Base-by-base conservation (phyloP, 2,329 filamentous ascomycete species). In the Chalaropsis thielavioides region DNA sequence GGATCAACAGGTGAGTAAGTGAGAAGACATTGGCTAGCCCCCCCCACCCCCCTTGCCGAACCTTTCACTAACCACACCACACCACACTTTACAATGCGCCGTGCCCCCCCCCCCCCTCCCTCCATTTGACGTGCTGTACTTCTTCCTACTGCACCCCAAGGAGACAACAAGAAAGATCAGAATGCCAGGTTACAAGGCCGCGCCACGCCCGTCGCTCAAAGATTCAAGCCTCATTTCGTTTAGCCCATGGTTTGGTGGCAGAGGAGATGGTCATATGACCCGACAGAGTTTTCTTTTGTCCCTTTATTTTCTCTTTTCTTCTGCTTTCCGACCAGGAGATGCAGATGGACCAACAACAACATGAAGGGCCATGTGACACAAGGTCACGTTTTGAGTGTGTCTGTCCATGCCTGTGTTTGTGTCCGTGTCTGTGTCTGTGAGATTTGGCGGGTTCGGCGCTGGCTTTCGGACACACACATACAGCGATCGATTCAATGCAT, bases 201-300 rank as follows among this genome's bases (percentile, higher is more conserved):
- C 40, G 41, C 60, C 43, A 44, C 27, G 51, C 31, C 13, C 27
- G 51, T 56, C 11, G 58, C 58, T 61, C 58, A 43, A 61, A 41
- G 40, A 24, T 61, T 41, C 58, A 61, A 61, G 40, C 51, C 51
- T 56, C 51, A 56, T 56, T 31, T 56, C 51, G 51, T 56, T 56
- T 56, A 56, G 51, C 31, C 51, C 51, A 11, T 46, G 60, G 11
- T 43, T 44, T 31, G 24, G 60, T 62, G 60, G 60, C 19, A 44
- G 60, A 44, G 38, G 31, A 62, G 43, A 44, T 31, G 60, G 60
- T 62, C 60, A 62, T 62, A 62, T 62, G 60, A 62, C 41, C 60
- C 22, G 19, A 46, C 40, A 62, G 40, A 62, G 40, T 44, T 62
- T 62, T 62, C 40, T 38, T 15, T 24, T n/a, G 58, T 61, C 58